phyloP scores from a whole-genome alignment of 306 rosid species.

The Dicorynia guianensis region DNA sequence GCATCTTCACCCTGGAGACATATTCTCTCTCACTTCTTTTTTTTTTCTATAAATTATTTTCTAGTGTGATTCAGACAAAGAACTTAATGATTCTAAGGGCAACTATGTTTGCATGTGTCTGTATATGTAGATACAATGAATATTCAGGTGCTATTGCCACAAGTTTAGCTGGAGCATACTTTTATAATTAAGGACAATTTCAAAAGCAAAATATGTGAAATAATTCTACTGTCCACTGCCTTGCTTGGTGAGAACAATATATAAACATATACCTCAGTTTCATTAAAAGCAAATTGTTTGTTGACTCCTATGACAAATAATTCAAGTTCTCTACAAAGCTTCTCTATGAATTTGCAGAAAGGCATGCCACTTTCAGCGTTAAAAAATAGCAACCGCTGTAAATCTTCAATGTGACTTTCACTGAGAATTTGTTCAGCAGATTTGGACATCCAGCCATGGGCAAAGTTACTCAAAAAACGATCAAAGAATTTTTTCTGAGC shows the following conservation, averaged over 20 bases:
- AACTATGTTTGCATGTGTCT: constrained; percentile 21
- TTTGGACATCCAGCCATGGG: constrained; percentile 45
- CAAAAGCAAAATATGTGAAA: constrained; percentile 29
- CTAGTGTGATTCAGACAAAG: background rate
- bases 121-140: background rate
- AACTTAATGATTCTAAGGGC: constrained; percentile 18
- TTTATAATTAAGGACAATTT: constrained; percentile 21
- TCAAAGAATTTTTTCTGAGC: constrained; percentile 73
- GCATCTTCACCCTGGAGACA: background rate
- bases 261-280: constrained; percentile 67
- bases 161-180: constrained; percentile 26
- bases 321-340: constrained; percentile 73
- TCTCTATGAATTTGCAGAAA: constrained; percentile 58
- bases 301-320: constrained; percentile 59
- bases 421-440: constrained; percentile 50
- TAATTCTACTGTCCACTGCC: constrained; percentile 17
- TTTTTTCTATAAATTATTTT: background rate
- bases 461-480: constrained; percentile 61
- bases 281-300: constrained; percentile 74
- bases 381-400: constrained; percentile 62
- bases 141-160: background rate
- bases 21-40: background rate
- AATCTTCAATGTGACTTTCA: constrained; percentile 64
- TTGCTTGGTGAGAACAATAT: constrained; percentile 20
- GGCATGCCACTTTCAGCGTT: constrained; percentile 52